Evolutionary conservation across 805 yeast genomes (phyloP).

Genomic region (Wickerhamiella musiphila): DNA sequence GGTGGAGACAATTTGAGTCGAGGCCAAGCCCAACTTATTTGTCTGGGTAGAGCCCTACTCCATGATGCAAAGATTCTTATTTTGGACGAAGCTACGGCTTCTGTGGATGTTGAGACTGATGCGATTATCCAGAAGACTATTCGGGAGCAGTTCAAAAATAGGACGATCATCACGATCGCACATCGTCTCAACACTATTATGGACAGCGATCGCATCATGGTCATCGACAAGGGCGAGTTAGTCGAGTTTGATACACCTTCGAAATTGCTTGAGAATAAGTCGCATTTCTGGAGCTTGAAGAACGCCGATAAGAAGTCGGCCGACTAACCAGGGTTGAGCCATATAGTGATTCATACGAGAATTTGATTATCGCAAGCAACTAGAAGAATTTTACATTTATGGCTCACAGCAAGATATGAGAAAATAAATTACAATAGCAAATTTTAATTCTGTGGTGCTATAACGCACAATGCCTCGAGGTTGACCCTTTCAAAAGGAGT

Average conservation of each 20-base stretch:
- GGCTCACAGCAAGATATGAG: too few relatives aligned
- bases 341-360: too few relatives aligned
- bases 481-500: conserved; percentile 15
- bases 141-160: conserved; percentile 37
- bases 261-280: conserved; percentile 38
- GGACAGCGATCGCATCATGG: conserved; percentile 52
- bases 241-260: conserved; percentile 51
- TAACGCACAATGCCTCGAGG: too few relatives aligned
- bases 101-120: conserved; percentile 62
- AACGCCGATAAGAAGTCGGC: too few relatives aligned
- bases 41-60: conserved; percentile 60
- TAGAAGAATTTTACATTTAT: too few relatives aligned
- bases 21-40: conserved; percentile 68
- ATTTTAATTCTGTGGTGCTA: background rate
- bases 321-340: too few relatives aligned
- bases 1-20: conserved; percentile 67
- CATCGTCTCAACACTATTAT: conserved; percentile 57
- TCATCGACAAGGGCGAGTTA: conserved; percentile 24
- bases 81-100: conserved; percentile 56
- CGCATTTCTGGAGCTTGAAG: too few relatives aligned
- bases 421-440: too few relatives aligned
- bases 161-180: conserved; percentile 68
- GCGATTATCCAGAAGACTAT: conserved; percentile 52
- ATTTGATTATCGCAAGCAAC: too few relatives aligned
- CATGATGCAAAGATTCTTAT: conserved; percentile 48